Conservation (phyloP, 805 yeast species). For the Lachancea fermentati region DNA sequence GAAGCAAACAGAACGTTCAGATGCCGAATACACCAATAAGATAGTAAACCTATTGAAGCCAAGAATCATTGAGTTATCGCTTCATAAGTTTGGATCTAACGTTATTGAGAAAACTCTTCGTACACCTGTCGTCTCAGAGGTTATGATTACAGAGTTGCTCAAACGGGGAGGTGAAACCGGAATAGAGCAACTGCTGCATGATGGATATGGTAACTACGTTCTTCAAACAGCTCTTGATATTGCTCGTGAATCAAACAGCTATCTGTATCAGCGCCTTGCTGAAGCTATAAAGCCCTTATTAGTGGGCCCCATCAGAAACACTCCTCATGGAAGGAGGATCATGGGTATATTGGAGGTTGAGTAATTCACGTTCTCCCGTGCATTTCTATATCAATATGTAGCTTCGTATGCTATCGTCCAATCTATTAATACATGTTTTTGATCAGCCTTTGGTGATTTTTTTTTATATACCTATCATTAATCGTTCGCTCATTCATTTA, state of each 20-base stretch:
- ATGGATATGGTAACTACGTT: conserved; percentile 92
- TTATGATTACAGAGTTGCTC: conserved; percentile 47
- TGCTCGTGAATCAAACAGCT: conserved; percentile 29
- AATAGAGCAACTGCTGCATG: conserved; percentile 58
- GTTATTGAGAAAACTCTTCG: conserved; percentile 85
- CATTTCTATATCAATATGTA: not conserved
- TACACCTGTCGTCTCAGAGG: conserved; percentile 39
- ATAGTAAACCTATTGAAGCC: conserved; percentile 33
- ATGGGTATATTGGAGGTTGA: conserved; percentile 52
- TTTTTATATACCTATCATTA: too few species aligned
- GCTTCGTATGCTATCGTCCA: too few species aligned
- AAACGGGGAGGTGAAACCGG: conserved; percentile 29
- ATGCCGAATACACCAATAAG: conserved; percentile 28
- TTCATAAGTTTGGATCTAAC: conserved; percentile 89
- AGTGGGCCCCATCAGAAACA: conserved; percentile 65
- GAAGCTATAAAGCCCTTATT: conserved; percentile 65
- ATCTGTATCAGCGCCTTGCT: conserved; percentile 50
- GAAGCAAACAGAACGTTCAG: conserved; percentile 33
- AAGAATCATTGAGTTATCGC: conserved; percentile 46
- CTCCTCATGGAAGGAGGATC: conserved; percentile 95
- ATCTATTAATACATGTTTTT: too few species aligned
- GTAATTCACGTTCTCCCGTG: conserved; percentile 1
- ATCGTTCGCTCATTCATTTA: too few species aligned
- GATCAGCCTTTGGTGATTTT: too few species aligned
- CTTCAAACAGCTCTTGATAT: conserved; percentile 84